phyloP scores from a whole-genome alignment of 139 green algal species.

The Tetraselmis chui region DNA sequence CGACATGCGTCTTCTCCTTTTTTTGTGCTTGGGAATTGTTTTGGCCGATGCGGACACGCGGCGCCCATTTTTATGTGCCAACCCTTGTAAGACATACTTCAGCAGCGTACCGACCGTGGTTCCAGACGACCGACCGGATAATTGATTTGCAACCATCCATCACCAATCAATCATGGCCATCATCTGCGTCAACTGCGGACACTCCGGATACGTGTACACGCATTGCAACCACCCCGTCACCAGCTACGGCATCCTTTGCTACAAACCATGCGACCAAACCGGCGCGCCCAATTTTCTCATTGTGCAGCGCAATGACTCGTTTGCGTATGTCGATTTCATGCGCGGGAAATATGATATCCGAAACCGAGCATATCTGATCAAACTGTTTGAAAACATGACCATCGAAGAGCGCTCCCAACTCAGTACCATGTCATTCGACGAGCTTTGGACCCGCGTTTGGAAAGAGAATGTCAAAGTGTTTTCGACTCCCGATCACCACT shows the following conservation, averaged over 20 bases:
- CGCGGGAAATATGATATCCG: conserved; percentile 12
- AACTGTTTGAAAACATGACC: conserved; percentile 14
- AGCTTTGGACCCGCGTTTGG: neutral
- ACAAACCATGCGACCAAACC: neutral
- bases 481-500: neutral
- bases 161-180: too few species aligned
- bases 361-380: conserved; percentile 6
- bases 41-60: too few species aligned
- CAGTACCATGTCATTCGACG: neutral
- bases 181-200: conserved; percentile 18
- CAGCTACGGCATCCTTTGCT: conserved; percentile 13
- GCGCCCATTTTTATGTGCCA: too few species aligned
- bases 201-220: conserved; percentile 7
- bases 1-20: too few species aligned
- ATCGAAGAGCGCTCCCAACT: neutral
- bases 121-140: too few species aligned
- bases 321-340: conserved; percentile 19
- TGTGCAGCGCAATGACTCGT: conserved; percentile 23
- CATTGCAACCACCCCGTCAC: conserved; percentile 12
- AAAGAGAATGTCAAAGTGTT: neutral
- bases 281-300: conserved; percentile 12
- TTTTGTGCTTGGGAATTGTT: too few species aligned
- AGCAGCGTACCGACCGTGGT: too few species aligned
- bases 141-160: too few species aligned
- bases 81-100: too few species aligned